Percentiles rank a stretch among this genome's conserved stretches.
phyloP scores from a whole-genome alignment of 495 filamentous ascomycete genomes.

The Neurospora cerealis region DNA sequence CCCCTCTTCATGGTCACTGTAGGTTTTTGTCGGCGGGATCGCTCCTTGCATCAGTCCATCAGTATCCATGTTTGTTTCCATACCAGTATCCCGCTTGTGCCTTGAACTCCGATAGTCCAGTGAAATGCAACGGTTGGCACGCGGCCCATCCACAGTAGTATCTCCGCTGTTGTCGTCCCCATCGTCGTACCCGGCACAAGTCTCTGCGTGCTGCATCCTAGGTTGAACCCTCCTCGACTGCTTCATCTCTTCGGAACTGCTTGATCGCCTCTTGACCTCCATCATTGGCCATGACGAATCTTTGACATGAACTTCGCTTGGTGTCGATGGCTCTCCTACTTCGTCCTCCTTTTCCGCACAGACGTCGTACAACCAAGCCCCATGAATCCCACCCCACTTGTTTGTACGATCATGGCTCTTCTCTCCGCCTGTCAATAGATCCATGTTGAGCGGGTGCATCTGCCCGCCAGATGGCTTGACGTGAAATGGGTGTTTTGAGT shows the following conservation, averaged over 20 bases:
- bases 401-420: neutral
- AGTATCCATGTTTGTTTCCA: neutral
- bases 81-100: neutral
- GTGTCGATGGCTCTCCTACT: neutral
- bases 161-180: neutral
- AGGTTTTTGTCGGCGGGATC: neutral
- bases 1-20: neutral
- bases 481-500: neutral
- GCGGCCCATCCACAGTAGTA: neutral
- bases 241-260: neutral
- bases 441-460: constrained; percentile 9
- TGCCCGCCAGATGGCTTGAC: constrained; percentile 2
- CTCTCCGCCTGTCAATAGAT: neutral
- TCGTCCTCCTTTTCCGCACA: neutral
- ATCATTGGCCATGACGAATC: neutral
- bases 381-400: neutral
- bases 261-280: neutral
- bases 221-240: neutral
- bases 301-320: neutral
- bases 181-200: neutral
- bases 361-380: neutral
- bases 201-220: neutral
- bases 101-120: neutral
- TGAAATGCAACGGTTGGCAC: neutral
- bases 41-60: neutral